Evolutionary conservation across 805 yeast genomes (phyloP), one percentile per base, ranked within the genome.

Genomic region (Naumovozyma castellii): DNA sequence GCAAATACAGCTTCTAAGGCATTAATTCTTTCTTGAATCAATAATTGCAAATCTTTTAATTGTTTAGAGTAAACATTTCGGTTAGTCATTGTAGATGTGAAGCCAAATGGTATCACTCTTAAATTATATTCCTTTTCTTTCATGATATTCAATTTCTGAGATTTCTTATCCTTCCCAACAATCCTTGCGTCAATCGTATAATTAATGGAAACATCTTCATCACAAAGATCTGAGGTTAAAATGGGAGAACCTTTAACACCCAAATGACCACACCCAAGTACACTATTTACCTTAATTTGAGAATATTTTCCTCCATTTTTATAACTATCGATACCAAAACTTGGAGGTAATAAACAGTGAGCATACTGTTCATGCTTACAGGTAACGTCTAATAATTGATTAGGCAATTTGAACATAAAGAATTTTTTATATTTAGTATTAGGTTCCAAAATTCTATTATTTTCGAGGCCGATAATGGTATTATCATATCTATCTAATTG

Each of bases 371-470:
- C 64, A 47, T 74, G 72, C 22, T 69, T 63, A 49, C 82, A 76
- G 5, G 69, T 57, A 17, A 69, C 68, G 49, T 76, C 82, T 32
- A 77, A 56, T 19, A 75, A 53, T 45, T 69, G 69, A 30, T 67
- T 60, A 1, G 84, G 84, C 37, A 77, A 67, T 52, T 69, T 75
- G 56, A 77, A 77, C 32, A 73, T 71, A 55, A 77, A 74, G 46
- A 68, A 74, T 51, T 77, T 77, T 50, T 75, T 75, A 48, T 77
- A 76, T 46, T 65, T 70, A 8, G 62, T 59, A 20, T 66, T 54
- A 2, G 81, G 78, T 40, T 65, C 64, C 29, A 77, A 56, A 1
- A 71, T 57, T 46, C 82, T 54, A 39, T 66, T 68, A 45, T 68
- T 59, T 6, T 72, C 73, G 15, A 77, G 53, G 0, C 81, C 82